A percentile compares a stretch with the other conserved stretches of the same genome.
Conservation (phyloP, 2,329 filamentous ascomycete genomes). For the Aspergillus sp. region DNA sequence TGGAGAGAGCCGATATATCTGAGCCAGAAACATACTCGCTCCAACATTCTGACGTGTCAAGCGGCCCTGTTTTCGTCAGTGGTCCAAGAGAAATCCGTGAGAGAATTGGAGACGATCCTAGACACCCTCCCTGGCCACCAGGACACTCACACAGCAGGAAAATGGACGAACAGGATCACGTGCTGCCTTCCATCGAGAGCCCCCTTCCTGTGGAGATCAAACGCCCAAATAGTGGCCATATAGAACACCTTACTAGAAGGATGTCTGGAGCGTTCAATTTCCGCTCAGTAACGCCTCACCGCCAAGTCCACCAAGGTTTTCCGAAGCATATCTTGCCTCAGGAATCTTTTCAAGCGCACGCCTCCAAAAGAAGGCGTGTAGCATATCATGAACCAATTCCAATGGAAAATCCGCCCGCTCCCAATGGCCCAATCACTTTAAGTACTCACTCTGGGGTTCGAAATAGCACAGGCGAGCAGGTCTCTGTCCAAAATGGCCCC, state of each 20-base stretch:
- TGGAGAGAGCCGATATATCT: slow-evolving; percentile 21
- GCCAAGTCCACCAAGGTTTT: slow-evolving; percentile 23
- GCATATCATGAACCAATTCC: slow-evolving; percentile 23
- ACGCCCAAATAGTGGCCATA: slow-evolving; percentile 22
- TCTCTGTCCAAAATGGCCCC: slow-evolving; percentile 18
- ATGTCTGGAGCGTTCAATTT: slow-evolving; percentile 27
- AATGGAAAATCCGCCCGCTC: slow-evolving; percentile 14
- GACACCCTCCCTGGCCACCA: slow-evolving; percentile 16
- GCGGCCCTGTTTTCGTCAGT: slow-evolving; percentile 34
- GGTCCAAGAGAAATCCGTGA: slow-evolving; percentile 26
- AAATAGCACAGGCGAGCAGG: slow-evolving; percentile 15
- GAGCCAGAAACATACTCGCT: slow-evolving; percentile 19
- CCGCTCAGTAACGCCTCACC: slow-evolving; percentile 32
- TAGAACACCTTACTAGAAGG: slow-evolving; percentile 30
- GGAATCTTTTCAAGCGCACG: slow-evolving; percentile 26
- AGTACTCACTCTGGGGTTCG: slow-evolving; percentile 17
- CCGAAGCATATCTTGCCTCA: slow-evolving; percentile 18
- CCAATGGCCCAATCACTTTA: slow-evolving; percentile 13
- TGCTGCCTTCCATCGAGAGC: slow-evolving; percentile 39
- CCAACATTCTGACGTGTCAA: slow-evolving; percentile 19
- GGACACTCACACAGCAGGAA: slow-evolving; percentile 17
- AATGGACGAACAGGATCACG: slow-evolving; percentile 28
- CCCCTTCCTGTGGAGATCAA: slow-evolving; percentile 24
- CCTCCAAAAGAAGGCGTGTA: slow-evolving; percentile 36
- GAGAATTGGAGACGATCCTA: slow-evolving; percentile 17